Conservation (phyloP, 2,329 filamentous ascomycete species). For the Aspergillus fructus region DNA sequence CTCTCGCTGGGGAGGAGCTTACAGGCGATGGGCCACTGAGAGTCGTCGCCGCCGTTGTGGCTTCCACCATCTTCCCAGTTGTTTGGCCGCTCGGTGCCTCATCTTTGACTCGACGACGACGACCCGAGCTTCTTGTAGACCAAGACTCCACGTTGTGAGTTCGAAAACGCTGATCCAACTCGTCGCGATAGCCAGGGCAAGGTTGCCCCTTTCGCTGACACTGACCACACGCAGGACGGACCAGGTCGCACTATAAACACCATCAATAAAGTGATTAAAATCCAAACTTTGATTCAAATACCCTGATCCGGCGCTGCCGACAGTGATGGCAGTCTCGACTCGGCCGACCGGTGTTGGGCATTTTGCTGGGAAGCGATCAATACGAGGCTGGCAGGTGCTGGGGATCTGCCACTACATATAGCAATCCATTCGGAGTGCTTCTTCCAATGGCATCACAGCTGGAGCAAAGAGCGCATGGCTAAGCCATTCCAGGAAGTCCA, state of each 20-base stretch:
- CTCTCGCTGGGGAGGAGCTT: no score
- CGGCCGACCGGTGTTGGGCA: neutral
- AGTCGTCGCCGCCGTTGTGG: no score
- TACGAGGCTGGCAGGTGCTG: neutral
- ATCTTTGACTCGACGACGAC: neutral
- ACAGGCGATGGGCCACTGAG: neutral
- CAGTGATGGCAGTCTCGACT: neutral
- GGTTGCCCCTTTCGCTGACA: neutral
- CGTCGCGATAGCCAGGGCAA: neutral
- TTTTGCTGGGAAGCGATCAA: neutral
- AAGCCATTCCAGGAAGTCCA: neutral
- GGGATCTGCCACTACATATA: neutral
- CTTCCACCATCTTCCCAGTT: no score
- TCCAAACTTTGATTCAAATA: neutral
- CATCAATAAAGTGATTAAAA: neutral
- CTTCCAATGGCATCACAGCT: no score
- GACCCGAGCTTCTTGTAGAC: neutral
- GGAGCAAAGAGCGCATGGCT: no score
- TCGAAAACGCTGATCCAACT: neutral
- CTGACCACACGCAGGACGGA: neutral
- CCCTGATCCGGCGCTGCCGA: neutral
- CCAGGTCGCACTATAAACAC: neutral
- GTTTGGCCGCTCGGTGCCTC: neutral
- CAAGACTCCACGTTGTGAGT: neutral
- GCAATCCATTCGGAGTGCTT: neutral